These are phyloP conservation scores for Colletotrichum siamense DNA, from an alignment of 2,329 filamentous ascomycete genomes.

Conservation along the genomic window DNA sequence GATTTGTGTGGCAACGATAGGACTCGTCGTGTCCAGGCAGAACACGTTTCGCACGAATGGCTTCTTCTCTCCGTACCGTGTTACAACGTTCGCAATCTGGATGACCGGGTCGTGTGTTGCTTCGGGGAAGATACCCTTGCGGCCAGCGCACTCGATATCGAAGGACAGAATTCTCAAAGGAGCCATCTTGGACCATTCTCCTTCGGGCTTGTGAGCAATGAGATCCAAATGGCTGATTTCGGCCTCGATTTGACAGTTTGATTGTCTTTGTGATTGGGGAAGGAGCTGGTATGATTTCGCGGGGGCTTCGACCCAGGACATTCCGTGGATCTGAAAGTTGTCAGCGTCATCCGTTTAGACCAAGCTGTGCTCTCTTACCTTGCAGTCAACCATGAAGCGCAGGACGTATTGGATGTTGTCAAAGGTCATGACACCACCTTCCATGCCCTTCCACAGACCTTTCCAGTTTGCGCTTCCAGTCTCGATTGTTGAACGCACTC, in stretches of 20 bases:
- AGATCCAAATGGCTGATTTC: constrained; percentile 82
- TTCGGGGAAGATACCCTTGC: constrained; percentile 97
- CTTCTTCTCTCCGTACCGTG: constrained; percentile 91
- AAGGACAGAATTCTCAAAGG: constrained; percentile 92
- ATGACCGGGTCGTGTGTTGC: constrained; percentile 92
- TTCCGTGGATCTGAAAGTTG: constrained; percentile 74
- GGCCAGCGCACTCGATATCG: constrained; percentile 97
- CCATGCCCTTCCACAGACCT: constrained; percentile 78
- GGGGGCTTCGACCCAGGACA: constrained; percentile 96
- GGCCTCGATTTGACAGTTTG: constrained; percentile 96
- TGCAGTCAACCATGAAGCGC: constrained; percentile 97
- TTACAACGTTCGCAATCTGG: constrained; percentile 97
- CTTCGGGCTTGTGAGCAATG: constrained; percentile 85
- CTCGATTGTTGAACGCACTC: constrained; percentile 78
- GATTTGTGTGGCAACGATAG: constrained; percentile 94
- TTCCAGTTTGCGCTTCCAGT: constrained; percentile 84
- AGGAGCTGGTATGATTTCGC: constrained; percentile 76
- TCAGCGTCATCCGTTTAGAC: background rate
- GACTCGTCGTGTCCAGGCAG: constrained; percentile 87
- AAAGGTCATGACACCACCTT: constrained; percentile 82
- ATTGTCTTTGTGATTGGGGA: constrained; percentile 71
- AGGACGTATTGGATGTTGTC: constrained; percentile 96
- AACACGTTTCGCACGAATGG: constrained; percentile 97
- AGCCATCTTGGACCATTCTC: constrained; percentile 98
- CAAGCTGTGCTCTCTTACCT: constrained; percentile 53